Evolutionary conservation across 768 basidiomycete species (phyloP).

Genomic region (Boletus reticuloceps): DNA sequence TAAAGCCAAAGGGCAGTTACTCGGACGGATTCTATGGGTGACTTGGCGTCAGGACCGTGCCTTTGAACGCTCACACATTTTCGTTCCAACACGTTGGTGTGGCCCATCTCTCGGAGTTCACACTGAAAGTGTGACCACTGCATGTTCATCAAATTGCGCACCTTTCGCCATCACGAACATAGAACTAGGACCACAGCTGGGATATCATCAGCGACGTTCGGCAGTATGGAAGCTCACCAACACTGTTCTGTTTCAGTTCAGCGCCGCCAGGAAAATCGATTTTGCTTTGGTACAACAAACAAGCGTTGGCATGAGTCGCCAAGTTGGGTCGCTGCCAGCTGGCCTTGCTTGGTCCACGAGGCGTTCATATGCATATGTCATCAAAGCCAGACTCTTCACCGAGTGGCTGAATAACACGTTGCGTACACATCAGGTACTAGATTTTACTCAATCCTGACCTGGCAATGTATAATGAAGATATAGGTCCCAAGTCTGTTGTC

Average conservation of each 20-base stretch:
- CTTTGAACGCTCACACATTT: background rate
- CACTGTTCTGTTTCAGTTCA: background rate
- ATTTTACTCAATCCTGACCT: constrained; percentile 1
- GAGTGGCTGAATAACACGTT: constrained; percentile 14
- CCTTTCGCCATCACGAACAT: background rate
- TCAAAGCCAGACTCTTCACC: background rate
- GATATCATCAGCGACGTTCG: background rate
- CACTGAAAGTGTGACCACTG: background rate
- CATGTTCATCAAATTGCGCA: too few relatives aligned
- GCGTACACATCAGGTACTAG: constrained; percentile 4
- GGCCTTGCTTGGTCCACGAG: constrained; percentile 23
- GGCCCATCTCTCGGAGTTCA: background rate
- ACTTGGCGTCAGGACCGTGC: background rate
- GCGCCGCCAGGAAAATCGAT: background rate
- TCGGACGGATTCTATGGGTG: background rate
- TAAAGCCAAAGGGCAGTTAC: background rate
- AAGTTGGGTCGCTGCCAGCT: background rate
- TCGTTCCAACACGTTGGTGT: constrained; percentile 11
- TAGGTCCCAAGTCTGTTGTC: background rate
- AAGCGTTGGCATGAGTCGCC: background rate
- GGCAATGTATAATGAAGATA: constrained; percentile 1
- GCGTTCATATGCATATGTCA: background rate
- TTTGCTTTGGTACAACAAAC: background rate
- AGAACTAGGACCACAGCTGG: background rate
- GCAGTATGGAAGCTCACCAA: background rate